Base-by-base conservation (phyloP, 495 filamentous ascomycete genomes). In the Hypomontagnella monticulosa region DNA sequence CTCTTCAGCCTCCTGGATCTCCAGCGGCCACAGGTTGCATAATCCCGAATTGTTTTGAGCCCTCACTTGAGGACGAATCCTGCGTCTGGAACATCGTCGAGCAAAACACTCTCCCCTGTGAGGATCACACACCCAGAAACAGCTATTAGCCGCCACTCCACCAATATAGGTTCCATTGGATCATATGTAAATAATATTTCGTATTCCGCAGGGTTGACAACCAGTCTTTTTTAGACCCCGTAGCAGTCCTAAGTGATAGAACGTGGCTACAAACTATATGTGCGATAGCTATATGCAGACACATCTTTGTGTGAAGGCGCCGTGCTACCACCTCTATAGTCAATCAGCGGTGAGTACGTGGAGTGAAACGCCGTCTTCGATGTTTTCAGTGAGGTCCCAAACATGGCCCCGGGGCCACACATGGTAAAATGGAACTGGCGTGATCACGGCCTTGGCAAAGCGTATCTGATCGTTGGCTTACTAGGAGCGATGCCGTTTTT, bases 351-450 rank as follows among this genome's bases (percentile, higher is more conserved):
- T 52, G 40, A 42, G 66, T 60, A 69, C 61, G 12, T 54, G 67
- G 70, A 63, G 70, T 79, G 79, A 78, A 79, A 79, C 76, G 72
- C 48, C 64, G 62, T 65, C 61, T 69, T 74, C 61, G 55, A 62
- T 72, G 67, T 63, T 70, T 63, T 62, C 65, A 61, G 60, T 53
- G 65, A 50, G 52, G 69, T 64, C 70, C 69, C 67, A 78, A 78
- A 79, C 73, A 57, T 60, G 62, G 46, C 66, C 75, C 49, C 66
- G 69, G 63, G 52, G 59, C 47, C 47, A 57, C n/a, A 48, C 38
- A 43, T 14, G 55, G 65, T 38, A 49, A 63, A n/a, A 18, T 43
- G 18, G 16, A 42, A n/a, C 27, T 27, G 34, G 41, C 38, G 52
- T 16, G 48, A 33, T 50, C 49, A 60, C 57, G 55, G 38, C 15